These are phyloP conservation scores for Aplosporella prunicola DNA, from an alignment of 2,329 filamentous ascomycete genomes.

Conservation along the genomic window DNA sequence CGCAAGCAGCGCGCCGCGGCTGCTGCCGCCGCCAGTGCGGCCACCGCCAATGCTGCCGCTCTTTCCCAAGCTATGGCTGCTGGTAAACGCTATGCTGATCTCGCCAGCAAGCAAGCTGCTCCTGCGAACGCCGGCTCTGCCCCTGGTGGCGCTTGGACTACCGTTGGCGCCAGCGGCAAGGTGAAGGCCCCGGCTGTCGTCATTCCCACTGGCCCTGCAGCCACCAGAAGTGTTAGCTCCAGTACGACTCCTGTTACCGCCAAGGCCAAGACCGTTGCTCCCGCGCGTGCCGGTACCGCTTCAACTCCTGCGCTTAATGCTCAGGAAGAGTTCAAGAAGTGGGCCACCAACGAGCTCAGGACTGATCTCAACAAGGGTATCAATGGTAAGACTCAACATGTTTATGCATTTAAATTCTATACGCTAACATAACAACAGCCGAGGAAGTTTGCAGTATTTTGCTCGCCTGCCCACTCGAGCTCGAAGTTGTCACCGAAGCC, in stretches of 20 bases:
- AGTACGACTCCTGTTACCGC: constrained; percentile 31
- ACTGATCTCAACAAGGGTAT: constrained; percentile 62
- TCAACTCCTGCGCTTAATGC: constrained; percentile 51
- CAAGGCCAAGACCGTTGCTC: constrained; percentile 47
- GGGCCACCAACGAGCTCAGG: constrained; percentile 70
- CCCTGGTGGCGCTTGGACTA: constrained; percentile 68
- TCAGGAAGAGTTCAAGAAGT: constrained; percentile 88
- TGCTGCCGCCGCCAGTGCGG: constrained; percentile 38
- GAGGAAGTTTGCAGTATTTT: constrained; percentile 73
- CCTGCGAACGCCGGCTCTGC: constrained; percentile 34
- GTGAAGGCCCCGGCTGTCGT: constrained; percentile 63
- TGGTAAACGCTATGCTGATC: constrained; percentile 88
- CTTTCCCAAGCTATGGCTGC: constrained; percentile 18
- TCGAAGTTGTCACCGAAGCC: constrained; percentile 76
- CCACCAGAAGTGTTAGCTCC: constrained; percentile 38
- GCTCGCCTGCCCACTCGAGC: constrained; percentile 64
- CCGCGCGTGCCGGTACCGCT: constrained; percentile 31
- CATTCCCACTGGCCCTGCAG: constrained; percentile 39
- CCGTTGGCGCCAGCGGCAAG: constrained; percentile 89
- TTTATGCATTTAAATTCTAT: constrained; percentile 3
- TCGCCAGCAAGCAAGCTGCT: constrained; percentile 65
- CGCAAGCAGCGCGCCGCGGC: constrained; percentile 67
- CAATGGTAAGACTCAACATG: constrained; percentile 56
- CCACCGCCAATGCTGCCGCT: constrained; percentile 36
- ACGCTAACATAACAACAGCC: constrained; percentile 41